Evolutionary conservation across 1,139 yeast species (phyloP).

Genomic region (Candida freyschussii): DNA sequence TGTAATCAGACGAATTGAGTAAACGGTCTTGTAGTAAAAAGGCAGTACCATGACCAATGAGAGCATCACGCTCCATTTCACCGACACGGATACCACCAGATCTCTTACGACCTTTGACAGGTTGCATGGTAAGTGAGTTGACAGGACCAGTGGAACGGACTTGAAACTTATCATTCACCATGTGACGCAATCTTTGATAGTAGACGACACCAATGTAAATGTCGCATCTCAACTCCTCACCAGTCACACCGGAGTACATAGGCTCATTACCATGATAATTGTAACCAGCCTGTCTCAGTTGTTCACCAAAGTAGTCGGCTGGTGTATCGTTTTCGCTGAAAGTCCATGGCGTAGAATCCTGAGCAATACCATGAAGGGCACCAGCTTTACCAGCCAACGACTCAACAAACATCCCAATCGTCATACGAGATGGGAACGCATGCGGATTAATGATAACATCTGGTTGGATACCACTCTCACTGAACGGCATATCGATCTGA

Average conservation of each 20-base stretch:
- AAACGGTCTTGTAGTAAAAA: slow-evolving; percentile 91
- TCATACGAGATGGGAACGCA: slow-evolving; percentile 99
- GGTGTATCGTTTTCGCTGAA: slow-evolving; percentile 92
- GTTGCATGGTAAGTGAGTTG: slow-evolving; percentile 96
- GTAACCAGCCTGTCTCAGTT: slow-evolving; percentile 80
- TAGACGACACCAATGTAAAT: slow-evolving; percentile 95
- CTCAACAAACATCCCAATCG: slow-evolving; percentile 99
- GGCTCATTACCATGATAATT: slow-evolving; percentile 99
- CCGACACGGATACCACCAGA: slow-evolving; percentile 99
- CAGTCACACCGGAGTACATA: slow-evolving; percentile 97
- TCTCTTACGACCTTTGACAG: slow-evolving; percentile 98
- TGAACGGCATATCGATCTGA: slow-evolving; percentile 92
- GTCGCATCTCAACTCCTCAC: slow-evolving; percentile 94
- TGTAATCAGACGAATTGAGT: slow-evolving; percentile 92
- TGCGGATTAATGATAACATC: slow-evolving; percentile 97
- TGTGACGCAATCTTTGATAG: slow-evolving; percentile 97
- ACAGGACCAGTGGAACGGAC: slow-evolving; percentile 99
- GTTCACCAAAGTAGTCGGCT: slow-evolving; percentile 96
- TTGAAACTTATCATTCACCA: slow-evolving; percentile 99
- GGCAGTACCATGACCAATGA: slow-evolving; percentile 98
- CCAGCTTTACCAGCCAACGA: slow-evolving; percentile 98
- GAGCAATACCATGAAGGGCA: slow-evolving; percentile 95
- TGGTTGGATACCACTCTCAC: slow-evolving; percentile 94
- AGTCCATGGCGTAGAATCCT: slow-evolving; percentile 96
- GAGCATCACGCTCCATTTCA: slow-evolving; percentile 99